Conservation (phyloP, 2,329 filamentous ascomycete species). For the Harringtonia lauricola region DNA sequence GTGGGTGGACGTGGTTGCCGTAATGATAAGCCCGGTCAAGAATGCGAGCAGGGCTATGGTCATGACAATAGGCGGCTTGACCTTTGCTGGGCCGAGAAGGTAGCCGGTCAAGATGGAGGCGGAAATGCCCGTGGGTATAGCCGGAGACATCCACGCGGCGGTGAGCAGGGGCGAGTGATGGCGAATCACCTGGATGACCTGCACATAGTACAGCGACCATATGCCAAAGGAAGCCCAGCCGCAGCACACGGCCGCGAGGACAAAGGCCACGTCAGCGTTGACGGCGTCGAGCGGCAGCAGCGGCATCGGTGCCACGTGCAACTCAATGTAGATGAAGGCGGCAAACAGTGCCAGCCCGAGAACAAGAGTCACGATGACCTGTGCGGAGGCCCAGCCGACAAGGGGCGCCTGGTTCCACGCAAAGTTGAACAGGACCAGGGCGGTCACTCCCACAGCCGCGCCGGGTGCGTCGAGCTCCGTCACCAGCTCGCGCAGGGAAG, state of each 20-base stretch:
- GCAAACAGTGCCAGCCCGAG: slow-evolving; percentile 9
- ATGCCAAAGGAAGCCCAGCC: slow-evolving; percentile 13
- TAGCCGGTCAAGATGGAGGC: slow-evolving; percentile 24
- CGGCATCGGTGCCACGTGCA: slow-evolving; percentile 5
- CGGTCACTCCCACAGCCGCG: slow-evolving; percentile 7
- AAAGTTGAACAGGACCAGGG: slow-evolving; percentile 13
- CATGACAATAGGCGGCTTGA: slow-evolving; percentile 28
- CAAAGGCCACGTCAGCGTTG: slow-evolving; percentile 9
- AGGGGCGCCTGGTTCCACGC: slow-evolving; percentile 13
- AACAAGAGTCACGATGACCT: slow-evolving; percentile 18
- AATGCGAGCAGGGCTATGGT: slow-evolving; percentile 30
- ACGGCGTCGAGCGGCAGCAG: slow-evolving; percentile 13
- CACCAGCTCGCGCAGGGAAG: slow-evolving; percentile 11
- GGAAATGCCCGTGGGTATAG: slow-evolving; percentile 35
- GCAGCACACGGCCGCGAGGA: slow-evolving; percentile 6
- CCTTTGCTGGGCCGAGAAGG: slow-evolving; percentile 31
- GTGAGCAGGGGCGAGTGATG: slow-evolving; percentile 26
- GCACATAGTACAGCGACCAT: slow-evolving; percentile 17
- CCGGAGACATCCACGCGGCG: slow-evolving; percentile 25
- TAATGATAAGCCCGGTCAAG: slow-evolving; percentile 26
- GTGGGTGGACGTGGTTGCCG: slow-evolving; percentile 34
- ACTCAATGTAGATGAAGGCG: slow-evolving; percentile 10
- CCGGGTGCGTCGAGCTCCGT: slow-evolving; percentile 9
- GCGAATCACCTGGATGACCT: slow-evolving; percentile 24
- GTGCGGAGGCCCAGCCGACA: slow-evolving; percentile 12